Conservation (phyloP, 2,329 filamentous ascomycete species). For the Pestalotiopsis sp. region DNA sequence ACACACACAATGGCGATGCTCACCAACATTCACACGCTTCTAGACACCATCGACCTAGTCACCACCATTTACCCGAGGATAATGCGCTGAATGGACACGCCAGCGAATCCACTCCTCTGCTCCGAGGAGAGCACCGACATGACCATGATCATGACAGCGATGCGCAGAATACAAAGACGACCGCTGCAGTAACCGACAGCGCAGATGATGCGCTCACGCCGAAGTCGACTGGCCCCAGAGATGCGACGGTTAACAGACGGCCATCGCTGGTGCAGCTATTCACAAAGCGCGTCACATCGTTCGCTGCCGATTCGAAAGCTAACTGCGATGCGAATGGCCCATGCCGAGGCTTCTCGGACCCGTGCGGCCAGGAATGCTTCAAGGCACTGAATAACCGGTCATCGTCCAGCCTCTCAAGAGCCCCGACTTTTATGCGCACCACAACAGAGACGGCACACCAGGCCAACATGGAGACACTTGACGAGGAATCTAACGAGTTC, state of each 20-base stretch:
- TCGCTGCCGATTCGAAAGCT: slow-evolving; percentile 65
- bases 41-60: slow-evolving; percentile 18
- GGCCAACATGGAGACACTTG: slow-evolving; percentile 23
- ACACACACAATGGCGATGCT: slow-evolving; percentile 24
- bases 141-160: slow-evolving; percentile 19
- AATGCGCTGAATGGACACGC: slow-evolving; percentile 21
- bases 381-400: slow-evolving; percentile 54
- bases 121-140: slow-evolving; percentile 32
- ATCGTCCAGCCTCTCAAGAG: slow-evolving; percentile 32
- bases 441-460: slow-evolving; percentile 39
- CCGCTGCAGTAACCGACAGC: slow-evolving; percentile 22
- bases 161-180: slow-evolving; percentile 29
- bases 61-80: slow-evolving; percentile 13
- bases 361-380: slow-evolving; percentile 67
- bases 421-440: slow-evolving; percentile 42
- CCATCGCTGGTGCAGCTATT: slow-evolving; percentile 56
- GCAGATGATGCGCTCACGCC: slow-evolving; percentile 17
- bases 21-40: slow-evolving; percentile 27
- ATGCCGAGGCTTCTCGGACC: slow-evolving; percentile 67
- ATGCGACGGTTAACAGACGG: slow-evolving; percentile 41
- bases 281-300: slow-evolving; percentile 61
- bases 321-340: slow-evolving; percentile 64
- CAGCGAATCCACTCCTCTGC: slow-evolving; percentile 53
- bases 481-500: slow-evolving; percentile 22
- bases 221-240: slow-evolving; percentile 25